Percentiles rank a stretch among this genome's conserved stretches.
Evolutionary conservation across 2,329 filamentous ascomycete genomes (phyloP).

Genomic region (Coniosporium tulheliwenetii): DNA sequence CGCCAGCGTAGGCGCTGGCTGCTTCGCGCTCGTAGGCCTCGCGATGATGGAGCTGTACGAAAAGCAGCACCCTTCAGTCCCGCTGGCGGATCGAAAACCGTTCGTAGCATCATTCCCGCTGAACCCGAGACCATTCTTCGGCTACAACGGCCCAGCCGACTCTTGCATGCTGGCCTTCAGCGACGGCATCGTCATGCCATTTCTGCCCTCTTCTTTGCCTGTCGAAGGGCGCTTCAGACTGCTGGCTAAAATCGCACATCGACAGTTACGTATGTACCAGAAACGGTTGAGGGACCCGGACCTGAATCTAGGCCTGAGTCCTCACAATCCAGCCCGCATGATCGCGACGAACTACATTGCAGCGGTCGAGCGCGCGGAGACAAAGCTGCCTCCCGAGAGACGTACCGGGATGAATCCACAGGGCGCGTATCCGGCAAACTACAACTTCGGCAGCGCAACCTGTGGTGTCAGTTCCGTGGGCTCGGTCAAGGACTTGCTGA

Average conservation of each 20-base stretch:
- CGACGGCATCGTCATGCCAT: conserved; percentile 29
- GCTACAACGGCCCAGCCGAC: conserved; percentile 20
- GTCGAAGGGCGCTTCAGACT: conserved; percentile 22
- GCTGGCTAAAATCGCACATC: conserved; percentile 23
- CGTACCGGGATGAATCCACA: conserved; percentile 18
- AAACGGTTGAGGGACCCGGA: conserved; percentile 17
- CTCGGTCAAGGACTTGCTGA: conserved; percentile 17
- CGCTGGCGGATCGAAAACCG: conserved; percentile 13
- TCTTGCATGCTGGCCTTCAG: conserved; percentile 32
- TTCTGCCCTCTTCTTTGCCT: conserved; percentile 17
- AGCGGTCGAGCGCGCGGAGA: conserved; percentile 21
- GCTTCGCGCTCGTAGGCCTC: conserved; percentile 29
- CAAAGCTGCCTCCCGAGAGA: conserved; percentile 16
- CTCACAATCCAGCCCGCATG: conserved; percentile 21
- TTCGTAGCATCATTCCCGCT: conserved; percentile 31
- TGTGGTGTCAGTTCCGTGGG: conserved; percentile 30
- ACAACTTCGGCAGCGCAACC: conserved; percentile 20
- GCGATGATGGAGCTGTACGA: conserved; percentile 30
- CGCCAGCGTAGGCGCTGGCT: conserved; percentile 26
- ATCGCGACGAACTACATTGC: conserved; percentile 27
- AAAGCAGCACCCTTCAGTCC: conserved; percentile 12
- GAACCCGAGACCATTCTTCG: conserved; percentile 29
- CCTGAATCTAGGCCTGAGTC: conserved; percentile 12
- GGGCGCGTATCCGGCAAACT: conserved; percentile 17
- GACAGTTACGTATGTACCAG: conserved; percentile 27